Evolutionary conservation across 345 rosid genomes (phyloP), one percentile per base, ranked within the genome.

Genomic region (Ailanthus altissimus): DNA sequence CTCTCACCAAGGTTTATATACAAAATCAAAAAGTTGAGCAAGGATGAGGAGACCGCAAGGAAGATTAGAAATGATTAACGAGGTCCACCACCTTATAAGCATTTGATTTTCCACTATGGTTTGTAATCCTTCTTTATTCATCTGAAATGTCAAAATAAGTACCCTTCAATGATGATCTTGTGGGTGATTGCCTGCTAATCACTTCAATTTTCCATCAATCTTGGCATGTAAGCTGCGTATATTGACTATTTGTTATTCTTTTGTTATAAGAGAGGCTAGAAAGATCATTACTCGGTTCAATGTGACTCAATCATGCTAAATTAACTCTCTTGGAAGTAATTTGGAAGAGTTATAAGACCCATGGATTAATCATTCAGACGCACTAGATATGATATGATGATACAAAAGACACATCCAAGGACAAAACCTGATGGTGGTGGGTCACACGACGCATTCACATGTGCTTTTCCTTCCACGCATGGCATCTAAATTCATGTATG

Each of bases 341-440:
- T 4, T 58, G 14, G 20, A 16, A 57, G 23, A 56, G 32, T 16
- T 32, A 56, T 9, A 58, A 58, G 67, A 72, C 66, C 66, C 56
- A 72, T 25, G 28, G 64, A 72, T 53, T 21, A 72, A 73, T 26
- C 21, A 45, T 73, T 45, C 18, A 23, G 5, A 26, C 56, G 12
- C 43, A 25, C 38, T 63, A 65, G 60, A 43, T 21, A 66, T 38
- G 62, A 70, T 69, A 77, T 61, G 80, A 77, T 60, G 63, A 32
- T 38, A 23, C 2, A n/a, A 53, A 2, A 20, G 14, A 56, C 38
- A 10, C 46, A 13, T 40, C 49, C 14, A 46, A 40, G 47, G 81
- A 81, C 84, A 79, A 71, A 77, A 71, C 40, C 72, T 28, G 45
- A 72, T 81, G 86, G 79, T 81, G 83, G 79, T 81, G 70, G 83